Conservation (phyloP, 2,329 filamentous ascomycete genomes). For the Fusarium chuoi region DNA sequence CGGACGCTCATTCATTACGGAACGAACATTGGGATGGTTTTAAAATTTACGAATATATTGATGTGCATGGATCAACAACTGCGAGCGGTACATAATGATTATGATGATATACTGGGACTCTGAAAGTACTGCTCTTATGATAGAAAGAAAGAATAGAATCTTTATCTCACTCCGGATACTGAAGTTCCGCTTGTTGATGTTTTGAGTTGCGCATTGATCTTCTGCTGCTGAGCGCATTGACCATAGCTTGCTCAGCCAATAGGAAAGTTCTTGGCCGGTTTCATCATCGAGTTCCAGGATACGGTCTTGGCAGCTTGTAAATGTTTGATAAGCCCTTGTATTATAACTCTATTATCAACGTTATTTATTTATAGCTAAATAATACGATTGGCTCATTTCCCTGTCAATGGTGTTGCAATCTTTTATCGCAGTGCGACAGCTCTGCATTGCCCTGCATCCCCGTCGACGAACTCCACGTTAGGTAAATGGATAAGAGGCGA, state of each 20-base stretch:
- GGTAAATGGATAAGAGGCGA: rapidly evolving
- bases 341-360: neutral
- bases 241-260: neutral
- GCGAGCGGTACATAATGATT: neutral
- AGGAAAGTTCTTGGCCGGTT: neutral
- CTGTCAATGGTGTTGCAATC: neutral
- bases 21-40: neutral
- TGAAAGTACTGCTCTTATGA: neutral
- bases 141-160: neutral
- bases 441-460: neutral
- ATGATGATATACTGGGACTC: neutral
- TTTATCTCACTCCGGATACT: neutral
- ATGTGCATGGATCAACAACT: neutral
- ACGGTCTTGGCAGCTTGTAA: neutral
- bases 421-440: rapidly evolving
- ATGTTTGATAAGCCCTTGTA: neutral
- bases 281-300: neutral
- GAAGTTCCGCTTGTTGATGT: neutral
- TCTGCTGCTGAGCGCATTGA: neutral
- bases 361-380: neutral
- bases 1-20: neutral
- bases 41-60: conserved; percentile 6
- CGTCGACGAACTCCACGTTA: neutral
- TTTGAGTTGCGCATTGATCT: neutral
- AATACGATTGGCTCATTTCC: neutral